Percentiles rank a stretch among this genome's conserved stretches.
Evolutionary conservation across 176 grass and related monocot species (phyloP).

Genomic region (Triticum monococcum): DNA sequence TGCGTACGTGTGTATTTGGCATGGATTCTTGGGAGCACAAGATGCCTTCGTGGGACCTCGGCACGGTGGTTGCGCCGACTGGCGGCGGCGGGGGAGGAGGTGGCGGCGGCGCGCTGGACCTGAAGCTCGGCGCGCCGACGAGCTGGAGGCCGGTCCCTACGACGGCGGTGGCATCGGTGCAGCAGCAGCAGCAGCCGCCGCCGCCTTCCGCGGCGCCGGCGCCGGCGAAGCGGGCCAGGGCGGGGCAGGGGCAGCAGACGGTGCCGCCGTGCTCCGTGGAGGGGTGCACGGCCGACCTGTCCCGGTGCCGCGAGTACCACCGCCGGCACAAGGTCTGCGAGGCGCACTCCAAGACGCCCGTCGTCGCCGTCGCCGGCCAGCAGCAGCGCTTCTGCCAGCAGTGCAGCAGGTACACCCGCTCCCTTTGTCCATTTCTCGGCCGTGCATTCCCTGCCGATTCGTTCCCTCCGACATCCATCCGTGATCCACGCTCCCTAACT

Average conservation of each 20-base stretch:
- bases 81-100: background rate
- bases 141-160: constrained; percentile 33
- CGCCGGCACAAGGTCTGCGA: constrained; percentile 97
- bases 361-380: constrained; percentile 77
- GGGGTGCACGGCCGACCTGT: constrained; percentile 80
- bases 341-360: constrained; percentile 89
- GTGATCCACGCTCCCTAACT: too few relatives aligned
- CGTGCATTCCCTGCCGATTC: background rate
- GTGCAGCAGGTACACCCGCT: constrained; percentile 76
- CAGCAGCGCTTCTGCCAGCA: constrained; percentile 99
- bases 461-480: background rate
- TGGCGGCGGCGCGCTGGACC: constrained; percentile 44
- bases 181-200: constrained; percentile 1
- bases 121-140: constrained; percentile 67
- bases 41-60: constrained; percentile 64
- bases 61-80: constrained; percentile 53
- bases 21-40: constrained; percentile 78
- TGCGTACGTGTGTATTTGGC: background rate
- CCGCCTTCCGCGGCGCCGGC: constrained; percentile 11
- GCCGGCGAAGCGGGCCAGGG: constrained; percentile 43
- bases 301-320: constrained; percentile 89
- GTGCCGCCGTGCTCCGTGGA: constrained; percentile 67
- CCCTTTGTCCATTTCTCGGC: background rate
- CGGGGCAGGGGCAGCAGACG: constrained; percentile 34
- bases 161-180: background rate